Evolutionary conservation across 352 stramenopile species (phyloP).

Genomic region (Phytophthora pinifolia): DNA sequence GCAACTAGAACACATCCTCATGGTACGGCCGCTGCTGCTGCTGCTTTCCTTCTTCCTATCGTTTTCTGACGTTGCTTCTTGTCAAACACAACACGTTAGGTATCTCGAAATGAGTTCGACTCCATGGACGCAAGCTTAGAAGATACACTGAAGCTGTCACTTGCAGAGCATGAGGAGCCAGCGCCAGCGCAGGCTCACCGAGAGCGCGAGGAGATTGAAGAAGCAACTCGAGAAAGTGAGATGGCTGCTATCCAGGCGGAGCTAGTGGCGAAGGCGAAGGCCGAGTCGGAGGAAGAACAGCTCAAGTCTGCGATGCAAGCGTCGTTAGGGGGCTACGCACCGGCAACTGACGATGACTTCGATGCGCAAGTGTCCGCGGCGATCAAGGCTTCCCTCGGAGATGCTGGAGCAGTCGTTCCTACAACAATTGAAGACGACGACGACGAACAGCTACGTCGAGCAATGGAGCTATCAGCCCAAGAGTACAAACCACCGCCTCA

Average conservation of each 20-base stretch:
- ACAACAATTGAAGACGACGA: constrained; percentile 29
- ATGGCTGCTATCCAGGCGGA: constrained; percentile 75
- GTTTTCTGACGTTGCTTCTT: constrained; percentile 3
- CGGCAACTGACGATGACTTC: constrained; percentile 32
- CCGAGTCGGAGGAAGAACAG: constrained; percentile 73
- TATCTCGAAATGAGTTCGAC: constrained; percentile 76
- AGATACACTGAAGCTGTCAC: constrained; percentile 65
- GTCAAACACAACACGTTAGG: constrained; percentile 26
- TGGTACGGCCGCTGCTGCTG: constrained; percentile 34
- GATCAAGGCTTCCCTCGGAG: constrained; percentile 63
- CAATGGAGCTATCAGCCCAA: constrained; percentile 61
- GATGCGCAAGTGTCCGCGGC: constrained; percentile 62
- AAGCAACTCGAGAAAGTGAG: constrained; percentile 69
- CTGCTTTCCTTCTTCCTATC: neutral
- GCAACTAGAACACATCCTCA: constrained; percentile 67
- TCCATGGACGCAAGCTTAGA: constrained; percentile 76
- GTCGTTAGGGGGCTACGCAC: constrained; percentile 38
- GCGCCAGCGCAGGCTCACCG: constrained; percentile 21
- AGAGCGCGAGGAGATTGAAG: constrained; percentile 49
- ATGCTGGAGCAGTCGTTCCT: constrained; percentile 5
- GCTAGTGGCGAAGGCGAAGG: constrained; percentile 63
- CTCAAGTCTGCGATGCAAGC: constrained; percentile 67
- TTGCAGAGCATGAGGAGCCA: constrained; percentile 45
- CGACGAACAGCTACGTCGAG: constrained; percentile 63
- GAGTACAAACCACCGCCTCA: constrained; percentile 39